Evolutionary conservation across 768 basidiomycete genomes (phyloP).

Genomic region (Mycena belliarum): DNA sequence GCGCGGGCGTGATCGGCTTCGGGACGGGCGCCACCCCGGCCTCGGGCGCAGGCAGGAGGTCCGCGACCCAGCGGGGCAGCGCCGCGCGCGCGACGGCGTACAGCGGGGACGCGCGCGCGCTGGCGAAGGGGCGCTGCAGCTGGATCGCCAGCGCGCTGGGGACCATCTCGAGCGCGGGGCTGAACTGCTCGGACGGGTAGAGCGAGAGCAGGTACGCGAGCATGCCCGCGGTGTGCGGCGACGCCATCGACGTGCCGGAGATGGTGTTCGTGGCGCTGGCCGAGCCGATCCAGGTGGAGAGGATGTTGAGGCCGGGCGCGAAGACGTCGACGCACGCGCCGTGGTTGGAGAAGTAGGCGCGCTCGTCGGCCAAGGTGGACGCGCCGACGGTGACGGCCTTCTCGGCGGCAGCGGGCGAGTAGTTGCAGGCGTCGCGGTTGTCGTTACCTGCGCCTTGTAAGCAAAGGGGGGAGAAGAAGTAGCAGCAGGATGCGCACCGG

Average conservation of each 20-base stretch:
- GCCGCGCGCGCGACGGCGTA: constrained; percentile 57
- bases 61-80: constrained; percentile 59
- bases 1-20: constrained; percentile 56
- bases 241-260: constrained; percentile 94
- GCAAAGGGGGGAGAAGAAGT: not conserved
- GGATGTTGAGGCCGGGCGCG: constrained; percentile 88
- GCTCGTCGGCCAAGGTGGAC: constrained; percentile 75
- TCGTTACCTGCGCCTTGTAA: constrained; percentile 59
- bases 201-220: constrained; percentile 91
- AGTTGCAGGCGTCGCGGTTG: constrained; percentile 86
- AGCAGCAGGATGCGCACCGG: constrained; percentile 56
- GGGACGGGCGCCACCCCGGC: constrained; percentile 39
- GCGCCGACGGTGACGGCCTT: constrained; percentile 95
- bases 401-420: constrained; percentile 88
- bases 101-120: constrained; percentile 38
- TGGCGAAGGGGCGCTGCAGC: constrained; percentile 34
- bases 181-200: constrained; percentile 68
- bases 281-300: constrained; percentile 81
- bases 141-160: constrained; percentile 26
- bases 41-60: constrained; percentile 54
- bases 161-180: constrained; percentile 47
- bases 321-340: constrained; percentile 93
- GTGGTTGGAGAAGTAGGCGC: constrained; percentile 91
- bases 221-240: constrained; percentile 88
- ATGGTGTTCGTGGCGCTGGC: constrained; percentile 66